These are phyloP conservation scores for Dentiscutata heterogama DNA, from an alignment of 371 early-diverging fungal species.

Conservation along the genomic window DNA sequence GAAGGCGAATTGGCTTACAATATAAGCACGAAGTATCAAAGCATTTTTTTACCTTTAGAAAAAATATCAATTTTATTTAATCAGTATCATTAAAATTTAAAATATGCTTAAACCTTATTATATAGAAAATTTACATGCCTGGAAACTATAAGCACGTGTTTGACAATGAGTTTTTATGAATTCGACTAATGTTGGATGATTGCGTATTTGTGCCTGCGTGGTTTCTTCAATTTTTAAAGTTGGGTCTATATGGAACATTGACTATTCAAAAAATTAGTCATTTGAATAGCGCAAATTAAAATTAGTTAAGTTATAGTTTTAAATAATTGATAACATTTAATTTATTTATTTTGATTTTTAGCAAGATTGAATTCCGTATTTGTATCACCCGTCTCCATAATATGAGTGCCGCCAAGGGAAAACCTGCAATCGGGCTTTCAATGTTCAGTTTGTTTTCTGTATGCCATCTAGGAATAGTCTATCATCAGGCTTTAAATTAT, in stretches of 20 bases:
- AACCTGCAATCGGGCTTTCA: too few relatives aligned
- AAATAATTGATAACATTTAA: too few relatives aligned
- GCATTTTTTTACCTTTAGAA: not conserved
- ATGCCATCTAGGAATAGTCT: too few relatives aligned
- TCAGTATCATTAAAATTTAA: too few relatives aligned
- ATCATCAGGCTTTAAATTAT: too few relatives aligned
- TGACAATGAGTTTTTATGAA: conserved; percentile 4
- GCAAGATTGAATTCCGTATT: too few relatives aligned
- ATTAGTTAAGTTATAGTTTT: too few relatives aligned
- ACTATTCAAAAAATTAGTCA: not conserved
- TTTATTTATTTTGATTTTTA: too few relatives aligned
- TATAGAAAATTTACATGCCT: not conserved
- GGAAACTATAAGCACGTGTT: not conserved
- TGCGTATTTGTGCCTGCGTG: not conserved
- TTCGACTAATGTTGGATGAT: not conserved
- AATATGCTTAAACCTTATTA: too few relatives aligned
- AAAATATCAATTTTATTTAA: not conserved
- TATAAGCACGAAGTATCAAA: not conserved
- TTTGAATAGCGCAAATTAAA: not conserved
- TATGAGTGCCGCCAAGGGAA: too few relatives aligned
- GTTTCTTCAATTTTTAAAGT: not conserved
- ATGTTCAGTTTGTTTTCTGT: too few relatives aligned
- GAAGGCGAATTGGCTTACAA: not conserved
- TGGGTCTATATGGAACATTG: not conserved
- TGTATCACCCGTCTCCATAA: too few relatives aligned